Base-by-base conservation (phyloP, 2,329 filamentous ascomycete genomes). In the Fusarium proliferatum region DNA sequence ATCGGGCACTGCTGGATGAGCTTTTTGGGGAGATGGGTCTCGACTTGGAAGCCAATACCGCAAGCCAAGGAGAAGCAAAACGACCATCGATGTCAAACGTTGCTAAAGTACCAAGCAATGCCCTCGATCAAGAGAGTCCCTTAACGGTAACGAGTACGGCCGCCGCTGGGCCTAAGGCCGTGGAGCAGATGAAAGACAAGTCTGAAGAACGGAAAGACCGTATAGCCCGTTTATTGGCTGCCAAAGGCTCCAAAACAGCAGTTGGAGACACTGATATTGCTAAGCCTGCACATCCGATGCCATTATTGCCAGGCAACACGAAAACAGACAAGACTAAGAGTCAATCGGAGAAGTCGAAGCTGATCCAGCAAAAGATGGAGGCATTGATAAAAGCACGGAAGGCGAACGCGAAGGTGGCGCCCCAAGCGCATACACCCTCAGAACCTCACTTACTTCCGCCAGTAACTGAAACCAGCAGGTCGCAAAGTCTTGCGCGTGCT, bases 361-460 rank as follows among this genome's bases (percentile, higher is more conserved):
- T 95, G 38, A 86, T 95, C 52, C 90, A 94, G 72, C 89, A 94
- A 79, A 94, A 94, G 74, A 91, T 97, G 78, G 93, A 94, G 67
- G 92, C 92, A 28, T 83, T 96, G 28, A 90, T 90, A 74, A 91
- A 89, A 75, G 84, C 87, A 41, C 84, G 88, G 38, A 85, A 88
- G 76, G 83, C 81, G 9, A 82, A 81, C 53, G 80, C 81, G 43
- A 81, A 81, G 33, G 61, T 61, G 43, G 33, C 64, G 16, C 15
- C 61, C 30, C 56, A 61, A 23, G 45, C 43, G 19, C 61, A 30
- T 21, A 16, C 36, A 36, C 28, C 46, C 10, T 46, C 62, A 34
- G 53, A 58, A 36, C 34, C 51, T 36, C 42, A 58, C 48, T 39
- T 53, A 52, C 28, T 41, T 23, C 49, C 55, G 45, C 39, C 53